These are phyloP conservation scores for Auricularia cornea DNA, from an alignment of 768 basidiomycete species.

Conservation along the genomic window DNA sequence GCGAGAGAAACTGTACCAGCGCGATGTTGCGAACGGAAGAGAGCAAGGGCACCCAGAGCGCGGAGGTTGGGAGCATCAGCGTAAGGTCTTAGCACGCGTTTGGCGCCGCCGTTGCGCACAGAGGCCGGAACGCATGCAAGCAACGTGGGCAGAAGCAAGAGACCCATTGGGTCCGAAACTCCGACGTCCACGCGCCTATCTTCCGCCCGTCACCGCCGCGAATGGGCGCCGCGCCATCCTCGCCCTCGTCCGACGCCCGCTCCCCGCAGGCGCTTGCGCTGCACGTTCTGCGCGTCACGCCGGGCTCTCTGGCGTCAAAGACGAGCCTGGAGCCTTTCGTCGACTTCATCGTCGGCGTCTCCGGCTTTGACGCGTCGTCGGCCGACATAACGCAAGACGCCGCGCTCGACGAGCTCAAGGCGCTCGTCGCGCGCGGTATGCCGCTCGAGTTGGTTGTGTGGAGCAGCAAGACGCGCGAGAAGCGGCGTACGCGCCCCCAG, in stretches of 20 bases:
- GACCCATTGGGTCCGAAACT: too few species aligned
- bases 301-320: constrained; percentile 78
- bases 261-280: constrained; percentile 22
- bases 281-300: constrained; percentile 85
- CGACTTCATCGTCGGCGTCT: constrained; percentile 91
- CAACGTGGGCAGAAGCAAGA: too few species aligned
- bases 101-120: too few species aligned
- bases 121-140: too few species aligned
- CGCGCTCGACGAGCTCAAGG: not conserved
- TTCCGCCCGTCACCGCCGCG: too few species aligned
- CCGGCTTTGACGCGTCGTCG: constrained; percentile 32
- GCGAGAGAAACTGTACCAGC: too few species aligned
- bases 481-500: constrained; percentile 42
- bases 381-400: not conserved
- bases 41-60: too few species aligned
- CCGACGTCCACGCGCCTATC: too few species aligned
- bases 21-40: too few species aligned
- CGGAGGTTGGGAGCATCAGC: too few species aligned
- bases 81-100: too few species aligned
- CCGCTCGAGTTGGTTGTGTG: constrained; percentile 68
- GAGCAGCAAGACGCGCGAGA: constrained; percentile 70
- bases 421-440: constrained; percentile 12
- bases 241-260: not conserved
- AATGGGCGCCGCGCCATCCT: not conserved
- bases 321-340: constrained; percentile 89